Evolutionary conservation across 139 green algal species (phyloP), one percentile per base, ranked within the genome.

Genomic region (Coelastrella sp.): DNA sequence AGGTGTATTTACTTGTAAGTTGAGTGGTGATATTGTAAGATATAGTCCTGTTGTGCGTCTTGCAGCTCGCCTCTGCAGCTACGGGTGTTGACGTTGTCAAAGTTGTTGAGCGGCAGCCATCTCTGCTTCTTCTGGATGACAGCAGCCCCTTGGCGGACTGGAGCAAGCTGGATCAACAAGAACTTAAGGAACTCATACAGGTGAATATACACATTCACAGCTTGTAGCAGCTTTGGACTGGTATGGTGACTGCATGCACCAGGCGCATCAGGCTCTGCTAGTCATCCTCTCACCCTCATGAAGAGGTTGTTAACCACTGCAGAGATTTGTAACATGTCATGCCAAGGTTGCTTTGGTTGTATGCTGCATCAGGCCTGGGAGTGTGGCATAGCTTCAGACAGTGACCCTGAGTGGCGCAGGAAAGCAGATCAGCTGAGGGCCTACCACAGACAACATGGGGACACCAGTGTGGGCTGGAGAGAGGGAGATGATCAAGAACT

Each of bases 401-500:
- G 38, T 23, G 79, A 89, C 6, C 37, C 35, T 2, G 90, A 95
- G 81, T 97, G 93, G 93, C 69, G 50, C 0, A 62, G 32, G 66
- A 83, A 91, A 5, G 73, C 86, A 23, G 40, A 34, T 0, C 66
- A 96, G 87, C 85, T 97, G 77, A 19, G 72, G 13, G 45, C 45
- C 3, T 96, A 96, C 79, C 40, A 27, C 7, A n/a, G 67, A 30
- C 34, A 40, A 37, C 80, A 96, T 57, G 93, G 94, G 2, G 94
- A 96, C 85, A 73, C 83, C 0, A 87, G 92, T 57, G 89, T 93
- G 51, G 94, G 94, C 1, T 92, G 71, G 41, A 68, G 94, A 2
- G 89, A 93, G 4, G 88, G 85, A 1, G 93, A 96, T 59, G 90
- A 93, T 48, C 51, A 66, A 0, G 88, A 91, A 50, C 90, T 96